These are phyloP conservation scores for Trichodelitschia bisporula DNA, from an alignment of 495 filamentous ascomycete genomes.

Conservation along the genomic window DNA sequence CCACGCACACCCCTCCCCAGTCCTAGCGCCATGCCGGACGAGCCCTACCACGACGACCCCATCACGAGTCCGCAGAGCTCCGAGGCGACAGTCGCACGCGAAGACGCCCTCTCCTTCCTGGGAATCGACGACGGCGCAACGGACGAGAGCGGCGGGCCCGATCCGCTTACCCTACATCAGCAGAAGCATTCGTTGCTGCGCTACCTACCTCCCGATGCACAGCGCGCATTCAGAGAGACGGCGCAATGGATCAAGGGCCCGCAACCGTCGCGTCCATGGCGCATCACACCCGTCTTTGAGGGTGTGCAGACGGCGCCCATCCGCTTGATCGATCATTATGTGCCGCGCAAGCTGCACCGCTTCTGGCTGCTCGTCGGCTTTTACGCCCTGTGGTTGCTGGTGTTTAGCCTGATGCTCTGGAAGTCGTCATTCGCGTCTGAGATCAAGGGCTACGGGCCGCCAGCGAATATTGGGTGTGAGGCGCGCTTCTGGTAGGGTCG, in stretches of 20 bases:
- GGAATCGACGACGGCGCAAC: too few species aligned
- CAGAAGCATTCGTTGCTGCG: constrained; percentile 5
- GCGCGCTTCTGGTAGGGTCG: constrained; percentile 24
- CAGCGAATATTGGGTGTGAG: constrained; percentile 24
- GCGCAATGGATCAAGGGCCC: constrained; percentile 17
- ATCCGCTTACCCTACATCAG: not conserved
- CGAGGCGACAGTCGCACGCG: too few species aligned
- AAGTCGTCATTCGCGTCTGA: constrained; percentile 15
- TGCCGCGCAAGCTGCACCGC: constrained; percentile 15
- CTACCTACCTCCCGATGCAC: constrained; percentile 10
- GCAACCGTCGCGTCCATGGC: constrained; percentile 16
- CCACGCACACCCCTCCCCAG: too few species aligned
- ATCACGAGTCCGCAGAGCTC: too few species aligned
- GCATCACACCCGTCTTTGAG: constrained; percentile 16
- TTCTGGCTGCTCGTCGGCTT: constrained; percentile 13
- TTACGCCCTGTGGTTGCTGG: constrained; percentile 15
- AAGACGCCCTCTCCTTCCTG: too few species aligned
- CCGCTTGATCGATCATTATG: constrained; percentile 14
- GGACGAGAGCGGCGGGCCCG: too few species aligned
- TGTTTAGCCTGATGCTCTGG: constrained; percentile 15
- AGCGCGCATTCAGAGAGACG: constrained; percentile 9
- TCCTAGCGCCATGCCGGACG: too few species aligned
- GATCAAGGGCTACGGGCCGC: constrained; percentile 15
- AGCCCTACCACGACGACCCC: too few species aligned
- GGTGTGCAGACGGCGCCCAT: constrained; percentile 15